These are phyloP conservation scores for Melanomma pulvis-pyrius DNA, from an alignment of 495 filamentous ascomycete genomes.

Conservation along the genomic window DNA sequence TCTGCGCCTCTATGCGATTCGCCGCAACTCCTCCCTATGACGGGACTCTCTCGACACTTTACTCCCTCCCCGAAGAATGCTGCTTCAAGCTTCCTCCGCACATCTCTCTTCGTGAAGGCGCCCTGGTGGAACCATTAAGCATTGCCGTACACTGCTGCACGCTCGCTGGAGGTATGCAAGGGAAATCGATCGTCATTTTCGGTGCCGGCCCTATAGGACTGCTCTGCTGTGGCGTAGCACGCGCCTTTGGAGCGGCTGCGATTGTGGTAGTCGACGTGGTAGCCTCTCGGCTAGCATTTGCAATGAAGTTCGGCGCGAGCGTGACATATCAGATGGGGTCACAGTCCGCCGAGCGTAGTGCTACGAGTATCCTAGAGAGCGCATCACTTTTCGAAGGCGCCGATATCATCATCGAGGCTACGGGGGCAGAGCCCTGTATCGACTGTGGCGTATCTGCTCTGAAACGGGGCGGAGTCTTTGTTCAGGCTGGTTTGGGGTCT, in stretches of 20 bases:
- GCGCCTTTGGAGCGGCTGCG: slow-evolving; percentile 65
- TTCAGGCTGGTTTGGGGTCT: slow-evolving; percentile 64
- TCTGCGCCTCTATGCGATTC: slow-evolving; percentile 53
- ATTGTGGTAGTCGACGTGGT: slow-evolving; percentile 67
- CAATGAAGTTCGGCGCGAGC: slow-evolving; percentile 51
- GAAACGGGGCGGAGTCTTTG: slow-evolving; percentile 59
- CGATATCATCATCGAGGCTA: slow-evolving; percentile 62
- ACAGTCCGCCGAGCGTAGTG: slow-evolving; percentile 50
- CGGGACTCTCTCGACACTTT: slow-evolving; percentile 55
- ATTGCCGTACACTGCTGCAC: slow-evolving; percentile 53
- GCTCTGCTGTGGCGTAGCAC: slow-evolving; percentile 53
- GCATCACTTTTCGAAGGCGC: slow-evolving; percentile 45
- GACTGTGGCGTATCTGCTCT: slow-evolving; percentile 55
- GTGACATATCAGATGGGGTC: slow-evolving; percentile 33
- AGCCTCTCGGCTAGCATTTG: slow-evolving; percentile 57
- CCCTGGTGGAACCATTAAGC: slow-evolving; percentile 54
- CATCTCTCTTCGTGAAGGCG: slow-evolving; percentile 51
- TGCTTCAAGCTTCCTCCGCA: slow-evolving; percentile 52
- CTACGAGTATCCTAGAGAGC: slow-evolving; percentile 41
- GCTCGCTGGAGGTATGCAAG: slow-evolving; percentile 44
- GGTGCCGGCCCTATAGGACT: slow-evolving; percentile 58
- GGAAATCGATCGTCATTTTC: slow-evolving; percentile 48
- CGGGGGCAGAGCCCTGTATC: slow-evolving; percentile 58
- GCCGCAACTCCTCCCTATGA: slow-evolving; percentile 54
- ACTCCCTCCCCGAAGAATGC: slow-evolving; percentile 50